Evolutionary conservation across 1,284 basidiomycete species (phyloP), one percentile per base, ranked within the genome.

Genomic region (Rhodofomes roseus): DNA sequence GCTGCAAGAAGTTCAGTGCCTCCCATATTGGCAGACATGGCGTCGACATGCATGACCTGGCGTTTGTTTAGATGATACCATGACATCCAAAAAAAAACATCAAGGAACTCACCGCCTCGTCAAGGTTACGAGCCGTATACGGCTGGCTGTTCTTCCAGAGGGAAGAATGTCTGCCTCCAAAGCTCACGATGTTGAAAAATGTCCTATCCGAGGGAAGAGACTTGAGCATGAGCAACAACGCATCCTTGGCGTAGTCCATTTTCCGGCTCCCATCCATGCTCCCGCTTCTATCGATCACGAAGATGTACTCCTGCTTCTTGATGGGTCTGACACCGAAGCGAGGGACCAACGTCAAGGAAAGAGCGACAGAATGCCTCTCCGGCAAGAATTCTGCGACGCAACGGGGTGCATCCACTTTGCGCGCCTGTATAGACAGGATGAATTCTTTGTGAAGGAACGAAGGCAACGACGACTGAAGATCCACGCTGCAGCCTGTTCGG

Each of bases 371-470:
- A n/a, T 20, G 9, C 52, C 83, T 81, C 67, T 84, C 68, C 0
- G 83, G 83, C 3, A 82, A 63, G 2, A 77, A 65, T 62, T 85
- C 83, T 1, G 78, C 81, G 63, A 86, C 82, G 60, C 83, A 84
- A 9, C 84, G 76, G 2, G 84, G 80, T 25, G 68, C 64, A 61
- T 84, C 83, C 2, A 86, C 68, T 4, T 70, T 77, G 4, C 75
- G 70, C 0, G 82, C 78, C 29, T 74, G 67, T 27, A 83, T 71
- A 16, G 76, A 70, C 27, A 85, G 61, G 2, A 83, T 71, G 54
- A 84, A 84, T 62, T 83, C 81, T 4, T 69, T 63, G 0, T 69
- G 68, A 16, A 83, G 70, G 62, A 79, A 82, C 2, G 68, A 67
- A 3, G 60, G 81, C 82, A 12, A 66, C 65, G 67, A 72, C 77